Percentiles rank a stretch among this genome's conserved stretches.
phyloP scores from a whole-genome alignment of 2,329 filamentous ascomycete genomes.

The Stagonosporopsis vannaccii region DNA sequence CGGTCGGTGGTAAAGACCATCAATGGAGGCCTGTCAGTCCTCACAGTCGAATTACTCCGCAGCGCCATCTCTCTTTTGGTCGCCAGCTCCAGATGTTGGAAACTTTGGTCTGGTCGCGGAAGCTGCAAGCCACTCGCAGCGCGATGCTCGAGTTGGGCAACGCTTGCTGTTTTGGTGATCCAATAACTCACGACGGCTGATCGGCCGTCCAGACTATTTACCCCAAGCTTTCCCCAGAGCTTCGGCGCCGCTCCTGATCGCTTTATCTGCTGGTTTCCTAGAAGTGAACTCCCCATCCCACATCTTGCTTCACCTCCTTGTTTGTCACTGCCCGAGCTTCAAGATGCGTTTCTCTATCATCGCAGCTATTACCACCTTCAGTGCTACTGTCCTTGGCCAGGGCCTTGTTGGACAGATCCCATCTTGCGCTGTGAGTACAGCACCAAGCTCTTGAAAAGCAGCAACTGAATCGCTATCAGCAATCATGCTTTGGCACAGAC shows the following conservation, averaged over 20 bases:
- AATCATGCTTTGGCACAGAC: constrained; percentile 47
- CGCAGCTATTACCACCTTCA: constrained; percentile 33
- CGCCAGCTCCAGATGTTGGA: constrained; percentile 4
- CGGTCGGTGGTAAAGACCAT: background rate
- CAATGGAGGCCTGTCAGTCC: background rate
- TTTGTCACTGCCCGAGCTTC: background rate
- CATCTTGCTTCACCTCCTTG: background rate
- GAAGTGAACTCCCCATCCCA: background rate
- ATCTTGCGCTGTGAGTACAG: constrained; percentile 34
- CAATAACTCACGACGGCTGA: constrained; percentile 5
- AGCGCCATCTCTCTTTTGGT: background rate
- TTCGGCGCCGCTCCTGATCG: background rate
- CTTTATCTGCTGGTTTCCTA: background rate
- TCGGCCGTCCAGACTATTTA: constrained; percentile 12
- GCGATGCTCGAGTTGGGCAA: constrained; percentile 1
- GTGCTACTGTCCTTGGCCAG: constrained; percentile 37
- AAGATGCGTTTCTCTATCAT: constrained; percentile 40
- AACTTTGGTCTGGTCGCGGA: constrained; percentile 8
- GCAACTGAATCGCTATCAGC: constrained; percentile 21
- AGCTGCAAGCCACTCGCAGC: constrained; percentile 3
- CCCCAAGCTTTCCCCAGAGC: constrained; percentile 6
- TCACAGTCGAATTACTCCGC: background rate
- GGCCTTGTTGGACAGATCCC: constrained; percentile 33
- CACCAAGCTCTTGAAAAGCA: background rate
- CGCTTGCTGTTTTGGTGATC: constrained; percentile 9